A percentile compares a stretch with the other conserved stretches of the same genome.
These are phyloP conservation scores for Sextonia rubra DNA, from an alignment of 164 flowering plant genomes.

Conservation along the genomic window DNA sequence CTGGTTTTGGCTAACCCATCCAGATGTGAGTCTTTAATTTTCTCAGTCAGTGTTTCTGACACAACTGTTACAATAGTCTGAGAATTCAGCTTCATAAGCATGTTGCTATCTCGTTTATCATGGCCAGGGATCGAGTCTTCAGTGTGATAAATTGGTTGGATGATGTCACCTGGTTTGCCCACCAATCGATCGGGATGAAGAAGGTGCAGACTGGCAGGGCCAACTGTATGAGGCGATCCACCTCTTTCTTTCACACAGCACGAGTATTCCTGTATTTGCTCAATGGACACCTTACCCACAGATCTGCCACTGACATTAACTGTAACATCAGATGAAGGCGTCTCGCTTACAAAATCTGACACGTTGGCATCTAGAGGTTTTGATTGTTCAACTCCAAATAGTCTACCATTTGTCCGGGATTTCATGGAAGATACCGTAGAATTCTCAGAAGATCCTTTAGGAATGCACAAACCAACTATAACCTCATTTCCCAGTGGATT, in stretches of 20 bases:
- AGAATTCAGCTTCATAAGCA: neutral
- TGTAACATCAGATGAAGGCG: conserved; percentile 14
- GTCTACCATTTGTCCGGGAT: conserved; percentile 88
- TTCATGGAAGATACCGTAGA: conserved; percentile 27
- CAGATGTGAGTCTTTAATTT: conserved; percentile 2
- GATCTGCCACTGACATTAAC: conserved; percentile 10
- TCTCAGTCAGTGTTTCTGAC: neutral
- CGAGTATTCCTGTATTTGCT: conserved; percentile 4
- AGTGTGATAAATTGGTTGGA: conserved; percentile 1
- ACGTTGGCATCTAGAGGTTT: conserved; percentile 65
- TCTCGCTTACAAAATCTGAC: conserved; percentile 18
- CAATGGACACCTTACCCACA: neutral
- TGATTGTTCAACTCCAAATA: conserved; percentile 85
- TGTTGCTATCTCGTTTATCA: conserved; percentile 1
- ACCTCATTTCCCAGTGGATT: conserved; percentile 15
- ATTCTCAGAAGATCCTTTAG: conserved; percentile 29
- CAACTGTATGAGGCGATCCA: conserved; percentile 1
- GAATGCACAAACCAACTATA: conserved; percentile 15
- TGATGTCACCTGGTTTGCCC: neutral
- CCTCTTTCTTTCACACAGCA: neutral
- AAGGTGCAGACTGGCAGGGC: neutral
- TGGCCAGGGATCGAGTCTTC: conserved; percentile 6
- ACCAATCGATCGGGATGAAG: conserved; percentile 1
- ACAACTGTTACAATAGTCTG: neutral
- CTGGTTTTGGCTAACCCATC: neutral